Conservation (phyloP, 2,329 filamentous ascomycete genomes). For the Phialophora tarda region DNA sequence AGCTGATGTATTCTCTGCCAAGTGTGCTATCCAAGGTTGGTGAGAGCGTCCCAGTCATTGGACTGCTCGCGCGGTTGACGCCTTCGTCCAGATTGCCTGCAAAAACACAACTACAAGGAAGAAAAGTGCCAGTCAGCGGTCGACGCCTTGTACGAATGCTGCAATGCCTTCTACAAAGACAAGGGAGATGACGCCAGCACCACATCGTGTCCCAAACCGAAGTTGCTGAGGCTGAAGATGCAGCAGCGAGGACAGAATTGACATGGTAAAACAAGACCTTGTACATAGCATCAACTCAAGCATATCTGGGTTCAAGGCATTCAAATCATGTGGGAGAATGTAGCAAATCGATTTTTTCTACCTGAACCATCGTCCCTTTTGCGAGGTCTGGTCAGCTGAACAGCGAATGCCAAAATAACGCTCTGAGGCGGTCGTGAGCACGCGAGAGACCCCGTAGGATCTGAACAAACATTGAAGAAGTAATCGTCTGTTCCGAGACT, state of each 20-base stretch:
- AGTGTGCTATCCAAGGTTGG: slow-evolving; percentile 90
- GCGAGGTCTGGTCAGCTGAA: slow-evolving; percentile 69
- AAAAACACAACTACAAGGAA: slow-evolving; percentile 83
- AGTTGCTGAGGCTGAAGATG: slow-evolving; percentile 80
- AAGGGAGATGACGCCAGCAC: slow-evolving; percentile 77
- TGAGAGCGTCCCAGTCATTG: not conserved
- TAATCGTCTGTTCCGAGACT: slow-evolving; percentile 89
- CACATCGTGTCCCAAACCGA: slow-evolving; percentile 83
- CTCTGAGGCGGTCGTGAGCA: slow-evolving; percentile 98
- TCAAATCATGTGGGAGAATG: slow-evolving; percentile 28
- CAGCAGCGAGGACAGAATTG: slow-evolving; percentile 66
- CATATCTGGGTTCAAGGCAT: not conserved
- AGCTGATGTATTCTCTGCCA: not conserved
- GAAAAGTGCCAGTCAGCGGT: slow-evolving; percentile 78
- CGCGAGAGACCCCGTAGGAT: slow-evolving; percentile 78
- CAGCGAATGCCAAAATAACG: slow-evolving; percentile 69
- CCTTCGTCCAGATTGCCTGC: slow-evolving; percentile 71
- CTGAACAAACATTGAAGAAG: slow-evolving; percentile 86
- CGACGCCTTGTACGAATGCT: slow-evolving; percentile 90
- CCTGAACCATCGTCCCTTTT: slow-evolving; percentile 60
- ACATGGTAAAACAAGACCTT: not conserved
- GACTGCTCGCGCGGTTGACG: not conserved
- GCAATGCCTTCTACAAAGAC: slow-evolving; percentile 81
- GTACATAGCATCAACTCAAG: not conserved
- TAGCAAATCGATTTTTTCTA: slow-evolving; percentile 43